A percentile compares a stretch with the other conserved stretches of the same genome.
These are phyloP conservation scores for Lagenaria siceraria DNA, from an alignment of 306 rosid species.

Conservation along the genomic window DNA sequence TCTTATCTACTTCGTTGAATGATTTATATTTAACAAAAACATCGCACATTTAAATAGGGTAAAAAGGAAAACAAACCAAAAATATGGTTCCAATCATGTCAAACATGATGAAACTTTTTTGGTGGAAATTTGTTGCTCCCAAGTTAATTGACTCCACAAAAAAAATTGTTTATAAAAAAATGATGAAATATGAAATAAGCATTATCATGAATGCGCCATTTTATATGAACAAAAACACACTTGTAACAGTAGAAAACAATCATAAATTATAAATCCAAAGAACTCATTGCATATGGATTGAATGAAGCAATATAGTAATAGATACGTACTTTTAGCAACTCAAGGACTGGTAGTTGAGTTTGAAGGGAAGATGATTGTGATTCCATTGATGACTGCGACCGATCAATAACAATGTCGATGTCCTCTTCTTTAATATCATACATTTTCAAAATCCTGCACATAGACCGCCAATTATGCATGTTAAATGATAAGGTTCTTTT, in stretches of 20 bases:
- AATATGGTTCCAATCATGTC: neutral
- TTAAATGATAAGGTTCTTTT: neutral
- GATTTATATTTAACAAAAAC: neutral
- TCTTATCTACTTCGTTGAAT: too few species aligned
- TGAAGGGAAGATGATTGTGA: conserved; percentile 61
- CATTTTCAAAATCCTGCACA: conserved; percentile 65
- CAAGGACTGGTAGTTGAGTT: conserved; percentile 75
- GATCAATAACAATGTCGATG: conserved; percentile 48
- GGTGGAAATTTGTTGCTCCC: neutral
- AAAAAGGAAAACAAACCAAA: neutral
- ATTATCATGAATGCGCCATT: neutral
- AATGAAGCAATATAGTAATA: neutral
- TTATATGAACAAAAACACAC: neutral
- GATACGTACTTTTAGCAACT: conserved; percentile 67
- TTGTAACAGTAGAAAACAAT: neutral
- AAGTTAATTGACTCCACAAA: neutral
- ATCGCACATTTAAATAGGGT: neutral
- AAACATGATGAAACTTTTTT: too few species aligned
- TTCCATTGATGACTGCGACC: conserved; percentile 45
- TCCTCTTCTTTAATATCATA: conserved; percentile 80
- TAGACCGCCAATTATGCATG: neutral
- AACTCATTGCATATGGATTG: neutral
- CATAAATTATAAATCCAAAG: conserved; percentile 1
- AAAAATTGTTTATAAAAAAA: neutral
- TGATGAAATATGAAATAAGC: neutral